These are phyloP conservation scores for Aegilops speltoides DNA, from an alignment of 176 grass and related monocot genomes.

Conservation along the genomic window DNA sequence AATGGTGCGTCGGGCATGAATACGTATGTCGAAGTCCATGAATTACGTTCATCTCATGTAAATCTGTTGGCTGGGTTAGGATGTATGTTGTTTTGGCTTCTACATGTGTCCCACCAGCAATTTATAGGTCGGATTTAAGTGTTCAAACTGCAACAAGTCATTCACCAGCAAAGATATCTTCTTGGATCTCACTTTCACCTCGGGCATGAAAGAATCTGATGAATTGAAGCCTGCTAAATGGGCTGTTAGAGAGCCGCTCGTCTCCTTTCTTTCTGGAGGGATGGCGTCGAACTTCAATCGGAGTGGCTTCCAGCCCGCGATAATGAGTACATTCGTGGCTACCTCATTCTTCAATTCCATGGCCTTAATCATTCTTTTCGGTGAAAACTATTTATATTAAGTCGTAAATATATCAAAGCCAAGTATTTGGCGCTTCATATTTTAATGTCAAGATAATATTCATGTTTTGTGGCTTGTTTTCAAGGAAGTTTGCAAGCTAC, in stretches of 20 bases:
- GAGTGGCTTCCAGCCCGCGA: conserved; percentile 89
- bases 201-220: conserved; percentile 80
- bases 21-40: conserved; percentile 43
- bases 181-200: conserved; percentile 83
- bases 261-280: conserved; percentile 90
- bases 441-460: neutral
- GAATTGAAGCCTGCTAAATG: conserved; percentile 80
- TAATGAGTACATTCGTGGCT: conserved; percentile 55
- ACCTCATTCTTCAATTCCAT: neutral
- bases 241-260: conserved; percentile 78
- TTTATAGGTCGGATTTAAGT: conserved; percentile 93
- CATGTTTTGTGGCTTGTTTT: no score
- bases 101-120: conserved; percentile 47
- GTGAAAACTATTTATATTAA: no score
- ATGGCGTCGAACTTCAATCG: conserved; percentile 88
- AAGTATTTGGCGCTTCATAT: neutral
- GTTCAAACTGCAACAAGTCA: conserved; percentile 75
- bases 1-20: conserved; percentile 80
- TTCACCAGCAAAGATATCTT: conserved; percentile 85
- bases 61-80: neutral
- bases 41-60: neutral
- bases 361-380: neutral
- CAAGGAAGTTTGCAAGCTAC: no score
- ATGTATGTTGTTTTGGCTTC: neutral
- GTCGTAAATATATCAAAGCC: neutral